A percentile compares a stretch with the other conserved stretches of the same genome.
These are phyloP conservation scores for Suillus occidentalis DNA, from an alignment of 768 basidiomycete species.

Conservation along the genomic window DNA sequence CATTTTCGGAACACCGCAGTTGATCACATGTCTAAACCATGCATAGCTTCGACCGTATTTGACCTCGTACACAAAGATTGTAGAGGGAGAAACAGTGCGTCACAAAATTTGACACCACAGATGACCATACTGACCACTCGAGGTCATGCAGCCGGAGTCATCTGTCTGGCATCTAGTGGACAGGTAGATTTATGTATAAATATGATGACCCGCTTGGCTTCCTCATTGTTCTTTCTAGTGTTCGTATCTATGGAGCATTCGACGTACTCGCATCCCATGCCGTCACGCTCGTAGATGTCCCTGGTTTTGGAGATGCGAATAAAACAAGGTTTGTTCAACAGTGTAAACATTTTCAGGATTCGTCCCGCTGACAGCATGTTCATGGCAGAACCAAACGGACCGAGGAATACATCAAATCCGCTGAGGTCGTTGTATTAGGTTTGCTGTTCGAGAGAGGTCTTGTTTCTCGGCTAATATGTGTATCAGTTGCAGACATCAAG, in stretches of 20 bases:
- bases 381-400: neutral
- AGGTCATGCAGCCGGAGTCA: neutral
- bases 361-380: neutral
- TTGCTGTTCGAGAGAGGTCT: neutral
- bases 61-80: neutral
- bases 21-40: neutral
- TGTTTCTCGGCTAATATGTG: neutral
- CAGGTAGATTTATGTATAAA: neutral
- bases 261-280: neutral
- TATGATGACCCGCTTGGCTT: neutral
- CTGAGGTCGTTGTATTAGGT: neutral
- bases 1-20: neutral
- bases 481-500: neutral
- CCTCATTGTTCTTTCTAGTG: neutral
- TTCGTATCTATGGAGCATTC: neutral
- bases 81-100: neutral
- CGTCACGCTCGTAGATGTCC: neutral
- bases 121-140: neutral
- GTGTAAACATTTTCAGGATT: neutral
- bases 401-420: neutral
- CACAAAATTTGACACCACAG: neutral
- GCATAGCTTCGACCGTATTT: neutral
- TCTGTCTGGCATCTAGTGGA: slow-evolving; percentile 1
- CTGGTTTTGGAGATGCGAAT: neutral
- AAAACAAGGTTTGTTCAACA: neutral